Base-by-base conservation (phyloP, 2,329 filamentous ascomycete species). In the Stachybotrys elegans region DNA sequence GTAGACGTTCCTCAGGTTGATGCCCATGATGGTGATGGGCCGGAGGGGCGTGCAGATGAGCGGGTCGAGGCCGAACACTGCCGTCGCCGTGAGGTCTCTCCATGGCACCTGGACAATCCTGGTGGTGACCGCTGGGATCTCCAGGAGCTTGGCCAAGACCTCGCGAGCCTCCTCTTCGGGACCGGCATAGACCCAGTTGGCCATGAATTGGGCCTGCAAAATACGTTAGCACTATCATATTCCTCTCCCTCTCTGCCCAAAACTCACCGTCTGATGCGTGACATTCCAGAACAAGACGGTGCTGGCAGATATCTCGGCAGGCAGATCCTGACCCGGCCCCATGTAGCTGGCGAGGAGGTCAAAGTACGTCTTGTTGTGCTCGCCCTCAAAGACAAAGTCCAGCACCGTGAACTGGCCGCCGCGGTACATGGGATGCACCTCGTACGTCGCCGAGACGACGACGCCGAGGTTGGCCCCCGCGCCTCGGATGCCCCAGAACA, bases 401-500 rank as follows among this genome's bases (percentile, higher is more conserved):
- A 39, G 20, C 13, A 22, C 22, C 13, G 22, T 22, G 36, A 39
- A 39, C 20, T 39, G 20, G 19, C 36, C 36, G 20, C 20, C 36
- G 22, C 22, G 20, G 20, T 22, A 22, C 36, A 39, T 11, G 6
- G 36, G 36, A 9, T 39, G 20, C 36, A 39, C 20, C 5, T 13
- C 13, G 20, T 39, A 39, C 20, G 36, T 39, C 20, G 36, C 36
- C 22, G 19, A 22, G 20, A 23, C 66, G 1, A 65, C 64, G n/a
- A 71, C 61, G 4, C 67, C 69, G 44, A 73, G 71, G 40, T 67
- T 67, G 11, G 63, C 57, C 6, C 73, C 72, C 1, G 71, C 73
- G 6, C 73, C 73, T 20, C 69, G 65, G 5, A 76, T 55, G 17
- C 72, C 73, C 66, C 68, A 74, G 56, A 72, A 76, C 1, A 76